Percentiles rank a stretch among this genome's conserved stretches.
These are phyloP conservation scores for Lodderomyces jiufengensis DNA, from an alignment of 1,139 yeast species.

Conservation along the genomic window DNA sequence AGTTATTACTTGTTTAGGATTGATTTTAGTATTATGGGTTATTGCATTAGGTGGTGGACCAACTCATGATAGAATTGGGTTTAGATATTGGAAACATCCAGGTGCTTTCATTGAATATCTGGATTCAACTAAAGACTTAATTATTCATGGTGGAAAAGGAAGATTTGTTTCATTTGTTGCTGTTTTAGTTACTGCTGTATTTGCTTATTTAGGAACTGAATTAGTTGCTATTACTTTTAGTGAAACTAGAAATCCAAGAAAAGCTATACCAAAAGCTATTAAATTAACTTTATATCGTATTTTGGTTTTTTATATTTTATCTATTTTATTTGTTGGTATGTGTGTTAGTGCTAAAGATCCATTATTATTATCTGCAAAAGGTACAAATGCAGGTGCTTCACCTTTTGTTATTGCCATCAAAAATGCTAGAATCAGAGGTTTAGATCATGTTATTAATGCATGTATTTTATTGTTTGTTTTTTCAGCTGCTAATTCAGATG, in stretches of 20 bases:
- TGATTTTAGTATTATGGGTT: slow-evolving; percentile 45
- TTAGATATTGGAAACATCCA: slow-evolving; percentile 63
- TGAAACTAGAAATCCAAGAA: slow-evolving; percentile 73
- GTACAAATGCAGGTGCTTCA: slow-evolving; percentile 67
- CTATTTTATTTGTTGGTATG: slow-evolving; percentile 69
- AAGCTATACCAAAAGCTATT: slow-evolving; percentile 73
- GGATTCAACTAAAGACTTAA: slow-evolving; percentile 24
- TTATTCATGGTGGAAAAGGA: slow-evolving; percentile 26
- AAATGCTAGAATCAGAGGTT: slow-evolving; percentile 39
- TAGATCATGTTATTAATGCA: slow-evolving; percentile 45
- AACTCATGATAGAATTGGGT: slow-evolving; percentile 57
- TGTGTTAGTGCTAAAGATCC: slow-evolving; percentile 72
- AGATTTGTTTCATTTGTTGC: slow-evolving; percentile 62
- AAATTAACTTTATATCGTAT: slow-evolving; percentile 75
- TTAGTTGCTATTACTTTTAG: slow-evolving; percentile 66
- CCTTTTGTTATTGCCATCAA: slow-evolving; percentile 60
- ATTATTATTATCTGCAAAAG: slow-evolving; percentile 32
- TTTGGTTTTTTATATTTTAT: slow-evolving; percentile 60
- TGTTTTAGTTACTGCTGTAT: slow-evolving; percentile 69
- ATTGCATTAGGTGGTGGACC: slow-evolving; percentile 61
- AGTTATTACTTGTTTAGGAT: slow-evolving; percentile 54
- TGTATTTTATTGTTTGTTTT: slow-evolving; percentile 44
- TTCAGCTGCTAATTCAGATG: slow-evolving; percentile 48
- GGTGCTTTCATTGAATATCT: slow-evolving; percentile 55
- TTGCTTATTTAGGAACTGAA: slow-evolving; percentile 78